These are phyloP conservation scores for Plantago ovata DNA, from an alignment of 257 asterid species.

Conservation along the genomic window DNA sequence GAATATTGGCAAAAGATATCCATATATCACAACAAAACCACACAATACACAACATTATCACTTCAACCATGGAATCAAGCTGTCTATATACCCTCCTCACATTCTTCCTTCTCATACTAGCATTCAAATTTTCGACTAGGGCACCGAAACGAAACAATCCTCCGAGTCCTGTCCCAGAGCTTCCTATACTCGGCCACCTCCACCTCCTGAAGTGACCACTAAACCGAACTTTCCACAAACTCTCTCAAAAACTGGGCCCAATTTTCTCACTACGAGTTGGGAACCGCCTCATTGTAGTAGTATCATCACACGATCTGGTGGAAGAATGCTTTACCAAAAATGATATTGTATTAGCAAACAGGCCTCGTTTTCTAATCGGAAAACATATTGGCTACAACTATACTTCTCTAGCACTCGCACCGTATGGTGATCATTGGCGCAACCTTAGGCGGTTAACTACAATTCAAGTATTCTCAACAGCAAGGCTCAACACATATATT, in stretches of 20 bases:
- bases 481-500: constrained; percentile 7
- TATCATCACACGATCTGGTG: constrained; percentile 18
- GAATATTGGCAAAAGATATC: not conserved
- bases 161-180: constrained; percentile 21
- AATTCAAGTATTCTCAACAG: constrained; percentile 14
- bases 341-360: constrained; percentile 17
- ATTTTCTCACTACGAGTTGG: constrained; percentile 31
- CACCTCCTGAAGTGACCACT: constrained; percentile 31
- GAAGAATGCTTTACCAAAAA: constrained; percentile 27
- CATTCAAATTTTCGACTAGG: not conserved
- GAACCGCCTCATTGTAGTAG: constrained; percentile 12
- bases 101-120: constrained; percentile 3
- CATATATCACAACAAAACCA: constrained; percentile 1
- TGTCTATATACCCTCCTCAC: constrained; percentile 3
- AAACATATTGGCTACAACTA: constrained; percentile 20
- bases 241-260: constrained; percentile 29
- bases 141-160: not conserved
- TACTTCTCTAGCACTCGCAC: not conserved
- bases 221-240: not conserved
- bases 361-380: constrained; percentile 11
- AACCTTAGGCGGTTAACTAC: constrained; percentile 19
- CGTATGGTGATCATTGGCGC: constrained; percentile 21
- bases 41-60: not conserved
- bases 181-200: constrained; percentile 46
- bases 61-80: constrained; percentile 9